Evolutionary conservation across 2,329 filamentous ascomycete species (phyloP).

Genomic region (Penicillium sp.): DNA sequence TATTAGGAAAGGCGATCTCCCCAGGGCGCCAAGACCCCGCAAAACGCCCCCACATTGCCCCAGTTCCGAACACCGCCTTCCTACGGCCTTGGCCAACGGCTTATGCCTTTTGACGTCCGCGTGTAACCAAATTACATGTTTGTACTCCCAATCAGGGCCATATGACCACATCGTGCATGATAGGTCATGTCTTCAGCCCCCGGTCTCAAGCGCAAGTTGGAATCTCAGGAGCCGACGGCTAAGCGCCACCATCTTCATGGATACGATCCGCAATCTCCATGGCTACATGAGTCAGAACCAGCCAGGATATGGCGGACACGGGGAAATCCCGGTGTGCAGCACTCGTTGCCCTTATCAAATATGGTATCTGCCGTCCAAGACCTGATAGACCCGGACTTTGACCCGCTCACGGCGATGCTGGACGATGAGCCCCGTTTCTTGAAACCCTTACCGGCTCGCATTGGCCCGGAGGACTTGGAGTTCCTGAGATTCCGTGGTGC

Average conservation of each 20-base stretch:
- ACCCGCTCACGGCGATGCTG: constrained; percentile 35
- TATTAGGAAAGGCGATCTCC: not conserved
- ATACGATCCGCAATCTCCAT: constrained; percentile 31
- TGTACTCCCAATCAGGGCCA: not conserved
- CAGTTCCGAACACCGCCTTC: constrained; percentile 28
- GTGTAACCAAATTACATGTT: not conserved
- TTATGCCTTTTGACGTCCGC: not conserved
- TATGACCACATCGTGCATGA: constrained; percentile 8
- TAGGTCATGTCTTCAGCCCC: constrained; percentile 17
- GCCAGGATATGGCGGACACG: constrained; percentile 26
- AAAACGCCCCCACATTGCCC: constrained; percentile 17
- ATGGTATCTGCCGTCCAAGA: constrained; percentile 39
- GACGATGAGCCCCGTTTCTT: constrained; percentile 59
- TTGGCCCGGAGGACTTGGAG: constrained; percentile 72
- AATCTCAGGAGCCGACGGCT: constrained; percentile 14
- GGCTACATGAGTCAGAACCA: constrained; percentile 28
- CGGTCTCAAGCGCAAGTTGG: constrained; percentile 27
- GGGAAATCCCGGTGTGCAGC: constrained; percentile 28
- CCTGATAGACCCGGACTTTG: constrained; percentile 38
- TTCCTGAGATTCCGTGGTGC: constrained; percentile 80
- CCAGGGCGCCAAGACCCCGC: constrained; percentile 12
- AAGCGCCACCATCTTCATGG: constrained; percentile 26
- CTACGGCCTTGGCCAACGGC: not conserved
- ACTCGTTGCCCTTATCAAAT: constrained; percentile 33
- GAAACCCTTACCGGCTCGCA: constrained; percentile 70